Evolutionary conservation across 352 stramenopile species (phyloP), one percentile per base, ranked within the genome.

Genomic region (Pythium scleroteichum): DNA sequence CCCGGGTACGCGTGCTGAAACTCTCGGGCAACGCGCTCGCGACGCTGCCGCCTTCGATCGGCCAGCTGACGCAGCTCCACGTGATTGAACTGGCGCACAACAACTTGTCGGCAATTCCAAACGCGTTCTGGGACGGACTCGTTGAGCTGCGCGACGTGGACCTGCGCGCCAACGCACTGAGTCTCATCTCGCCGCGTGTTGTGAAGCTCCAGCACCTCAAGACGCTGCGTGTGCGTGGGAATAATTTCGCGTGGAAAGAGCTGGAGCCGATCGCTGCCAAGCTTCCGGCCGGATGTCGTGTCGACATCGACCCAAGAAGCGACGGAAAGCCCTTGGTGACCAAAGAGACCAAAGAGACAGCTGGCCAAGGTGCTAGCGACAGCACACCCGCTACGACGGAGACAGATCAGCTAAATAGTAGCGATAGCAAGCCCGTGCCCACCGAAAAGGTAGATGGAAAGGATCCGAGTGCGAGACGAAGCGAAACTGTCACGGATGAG

Each of bases 1-100:
- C 57, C 6, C 69, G 71, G 23, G 62, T 92, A 0, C 27, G 69
- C 48, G 45, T 73, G 50, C 67, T 92, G 13, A 64, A 85, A 47
- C 54, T 78, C n/a, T 85, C 82, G 23, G 71, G 86, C 49, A 92
- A 92, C 35, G 62, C 76, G 6, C 59, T 92, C 12, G 19, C 79
- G 4, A 53, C 61, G 6, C 56, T 92, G 14, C 79, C 80, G 29
- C 33, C 47, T 2, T 45, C 62, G 3, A 20, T 90, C 17, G 53
- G 53, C 0, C 59, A 48, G 19, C 39, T 92, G 16, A 20, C 40
- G 3, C 45, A 68, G 14, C 64, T 92, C 8, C 52, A 77, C 24
- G 57, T 72, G 8, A 46, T 90, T 14, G 63, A 66, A 12, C 46
- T 84, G 10, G 66, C 78, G 2, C 80, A 92, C 63, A 92, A 92